Base-by-base conservation (phyloP, 164 flowering plant species). In the Tetracentron sinense region DNA sequence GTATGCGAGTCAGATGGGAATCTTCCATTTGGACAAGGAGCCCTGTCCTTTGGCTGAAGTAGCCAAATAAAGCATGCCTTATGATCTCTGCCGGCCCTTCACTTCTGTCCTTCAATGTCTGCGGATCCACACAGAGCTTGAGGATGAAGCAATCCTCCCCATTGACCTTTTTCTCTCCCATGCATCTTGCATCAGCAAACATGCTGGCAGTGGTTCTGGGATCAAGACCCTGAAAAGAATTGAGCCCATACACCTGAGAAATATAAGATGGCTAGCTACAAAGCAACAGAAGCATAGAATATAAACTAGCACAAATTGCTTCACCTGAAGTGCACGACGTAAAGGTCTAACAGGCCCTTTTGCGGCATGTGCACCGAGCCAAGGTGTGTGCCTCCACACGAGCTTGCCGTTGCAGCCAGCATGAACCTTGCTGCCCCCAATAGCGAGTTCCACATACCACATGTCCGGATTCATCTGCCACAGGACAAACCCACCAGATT, bases 61-160 rank as follows among this genome's bases (percentile, higher is more conserved):
- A 86, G 56, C 92, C 92, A 58, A 79, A 82, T 69, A 86, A 58
- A 19, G 82, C 86, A 58, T 87, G 92, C 62, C 89, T 71, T 42
- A 85, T 83, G 63, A 86, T 84, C 81, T 87, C 90, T 17, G 85
- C 90, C 0, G 88, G 84, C 29, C 88, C 88, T 65, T 85, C 88
- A 56, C 92, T 85, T 62, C 92, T 66, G n/a, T 82, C 78, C 68
- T 80, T 85, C 61, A 87, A 54, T 20, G 90, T 82, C 48, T 70
- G 77, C 11, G 92, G 85, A 61, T 84, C 87, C 12, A 89, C 82
- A 62, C 79, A 74, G 5, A 86, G 83, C 74, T 86, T 86, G 17
- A 86, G 78, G 61, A 86, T 80, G 68, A 86, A 86, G 76, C 92
- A 86, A 65, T 86, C 89, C 69, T 86, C 92, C 12, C 86, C 89